Base-by-base conservation (phyloP, 306 rosid species). In the Mimosa bimucronata region DNA sequence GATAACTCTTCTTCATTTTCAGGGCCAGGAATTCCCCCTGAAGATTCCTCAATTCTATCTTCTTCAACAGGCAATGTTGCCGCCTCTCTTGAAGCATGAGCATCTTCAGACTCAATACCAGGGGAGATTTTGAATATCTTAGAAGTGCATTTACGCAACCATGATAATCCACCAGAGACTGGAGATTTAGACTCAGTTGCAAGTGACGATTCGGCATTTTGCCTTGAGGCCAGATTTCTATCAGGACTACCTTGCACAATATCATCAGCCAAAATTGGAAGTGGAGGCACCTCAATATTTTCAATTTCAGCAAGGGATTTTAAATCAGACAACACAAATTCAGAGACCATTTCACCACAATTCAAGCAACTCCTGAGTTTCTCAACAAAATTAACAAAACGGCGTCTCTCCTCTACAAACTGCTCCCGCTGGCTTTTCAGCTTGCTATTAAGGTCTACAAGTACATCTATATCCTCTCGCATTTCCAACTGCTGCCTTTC, bases 71-170 rank as follows among this genome's bases (percentile, higher is more conserved):
- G 76, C 16, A 69, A 79, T 37, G 81, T 69, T 65, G 57, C 84
- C 70, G 48, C 89, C 44, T 87, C 87, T 77, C 84, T 66, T 84
- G 77, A 76, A 86, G 86, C 78, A 19, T 55, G 84, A 58, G 79
- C 60, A 75, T 85, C 87, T 76, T 86, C 85, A 75, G 87, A 81
- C 76, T 87, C 91, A 0, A 67, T 91, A 44, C 86, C 86, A 0
- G 98, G 96, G 30, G 98, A 93, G 69, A 91, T 76, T 58, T 79
- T 95, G 67, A 95, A 89, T 66, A 95, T 89, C 90, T 90, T 94
- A 21, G 98, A 79, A 57, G 97, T 92, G 87, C 98, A 92, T 82
- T 93, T 92, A 21, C 94, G 97, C 41, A 95, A 77, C 97, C 97
- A 95, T 76, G 96, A 92, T 64, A 94, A 75, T 46, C 92, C 94